These are phyloP conservation scores for Casuarina glauca DNA, from an alignment of 306 rosid genomes.

Conservation along the genomic window DNA sequence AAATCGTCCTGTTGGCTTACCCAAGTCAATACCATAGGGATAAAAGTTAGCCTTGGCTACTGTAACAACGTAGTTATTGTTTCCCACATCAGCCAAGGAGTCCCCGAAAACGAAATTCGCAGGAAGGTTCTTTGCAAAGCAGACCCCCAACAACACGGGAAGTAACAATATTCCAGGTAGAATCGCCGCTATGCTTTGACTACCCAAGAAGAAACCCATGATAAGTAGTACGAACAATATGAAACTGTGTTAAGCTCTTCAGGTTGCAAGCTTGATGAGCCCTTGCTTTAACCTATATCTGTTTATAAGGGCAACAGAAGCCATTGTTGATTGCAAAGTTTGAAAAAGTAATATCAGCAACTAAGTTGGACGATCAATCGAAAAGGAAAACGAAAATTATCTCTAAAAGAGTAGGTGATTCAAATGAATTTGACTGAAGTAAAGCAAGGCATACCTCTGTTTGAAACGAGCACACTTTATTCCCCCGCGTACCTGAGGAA, in stretches of 20 bases:
- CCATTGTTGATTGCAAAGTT: neutral
- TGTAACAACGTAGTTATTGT: constrained; percentile 60
- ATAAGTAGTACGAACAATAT: neutral
- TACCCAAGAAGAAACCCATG: constrained; percentile 39
- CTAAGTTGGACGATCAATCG: neutral
- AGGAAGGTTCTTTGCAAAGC: constrained; percentile 39
- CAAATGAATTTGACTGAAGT: neutral
- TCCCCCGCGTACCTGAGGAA: neutral
- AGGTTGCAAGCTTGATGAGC: neutral
- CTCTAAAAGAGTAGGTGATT: neutral
- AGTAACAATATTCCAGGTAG: constrained; percentile 16
- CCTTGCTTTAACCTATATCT: neutral
- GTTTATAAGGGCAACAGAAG: neutral
- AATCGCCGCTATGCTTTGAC: constrained; percentile 17
- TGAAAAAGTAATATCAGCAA: neutral
- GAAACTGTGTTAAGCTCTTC: neutral
- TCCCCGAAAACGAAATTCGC: constrained; percentile 79
- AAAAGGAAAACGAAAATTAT: neutral
- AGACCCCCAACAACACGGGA: constrained; percentile 26
- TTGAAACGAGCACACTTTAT: neutral
- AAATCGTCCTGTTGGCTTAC: constrained; percentile 66
- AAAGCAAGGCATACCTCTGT: neutral
- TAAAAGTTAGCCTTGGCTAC: constrained; percentile 52
- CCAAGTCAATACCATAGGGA: constrained; percentile 74
- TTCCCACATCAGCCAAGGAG: constrained; percentile 69